Percentiles rank a stretch among this genome's conserved stretches.
Conservation (phyloP, 73 alveolate genomes). For the Durusdinium trenchii region DNA sequence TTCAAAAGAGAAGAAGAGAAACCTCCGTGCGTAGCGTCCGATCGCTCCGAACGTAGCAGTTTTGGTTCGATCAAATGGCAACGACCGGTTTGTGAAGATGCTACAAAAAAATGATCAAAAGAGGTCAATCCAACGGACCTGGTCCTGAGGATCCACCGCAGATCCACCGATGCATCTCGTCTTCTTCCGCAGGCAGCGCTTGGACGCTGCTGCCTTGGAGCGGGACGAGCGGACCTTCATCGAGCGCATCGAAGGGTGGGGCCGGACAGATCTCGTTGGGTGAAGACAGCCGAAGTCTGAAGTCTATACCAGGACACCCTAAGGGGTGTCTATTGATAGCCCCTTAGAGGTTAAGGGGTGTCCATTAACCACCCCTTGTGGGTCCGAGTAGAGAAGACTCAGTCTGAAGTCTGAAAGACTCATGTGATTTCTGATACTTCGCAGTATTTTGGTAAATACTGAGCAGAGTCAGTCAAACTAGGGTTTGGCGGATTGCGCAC, state of each 20-base stretch:
- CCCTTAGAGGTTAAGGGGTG: background rate
- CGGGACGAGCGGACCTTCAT: constrained; percentile 59
- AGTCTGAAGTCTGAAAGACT: no score
- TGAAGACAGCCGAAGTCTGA: background rate
- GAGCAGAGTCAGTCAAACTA: no score
- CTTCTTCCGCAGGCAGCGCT: constrained; percentile 61
- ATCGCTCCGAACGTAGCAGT: no score
- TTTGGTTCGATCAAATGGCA: no score
- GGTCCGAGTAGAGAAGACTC: background rate
- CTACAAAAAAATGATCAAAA: no score
- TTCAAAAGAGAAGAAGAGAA: no score
- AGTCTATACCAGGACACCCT: background rate
- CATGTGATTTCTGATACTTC: no score
- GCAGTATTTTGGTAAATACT: no score
- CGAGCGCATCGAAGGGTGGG: constrained; percentile 62
- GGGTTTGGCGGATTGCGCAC: no score
- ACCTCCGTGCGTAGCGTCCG: no score
- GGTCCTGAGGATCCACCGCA: background rate
- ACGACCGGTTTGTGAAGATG: no score
- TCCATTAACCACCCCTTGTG: background rate
- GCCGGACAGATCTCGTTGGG: background rate
- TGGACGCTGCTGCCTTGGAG: constrained; percentile 59
- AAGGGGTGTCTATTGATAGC: background rate
- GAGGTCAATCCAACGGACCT: no score
- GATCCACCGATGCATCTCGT: background rate